Evolutionary conservation across 2,329 filamentous ascomycete species (phyloP), one percentile per base, ranked within the genome.

Genomic region (Colletotrichum shisoi): DNA sequence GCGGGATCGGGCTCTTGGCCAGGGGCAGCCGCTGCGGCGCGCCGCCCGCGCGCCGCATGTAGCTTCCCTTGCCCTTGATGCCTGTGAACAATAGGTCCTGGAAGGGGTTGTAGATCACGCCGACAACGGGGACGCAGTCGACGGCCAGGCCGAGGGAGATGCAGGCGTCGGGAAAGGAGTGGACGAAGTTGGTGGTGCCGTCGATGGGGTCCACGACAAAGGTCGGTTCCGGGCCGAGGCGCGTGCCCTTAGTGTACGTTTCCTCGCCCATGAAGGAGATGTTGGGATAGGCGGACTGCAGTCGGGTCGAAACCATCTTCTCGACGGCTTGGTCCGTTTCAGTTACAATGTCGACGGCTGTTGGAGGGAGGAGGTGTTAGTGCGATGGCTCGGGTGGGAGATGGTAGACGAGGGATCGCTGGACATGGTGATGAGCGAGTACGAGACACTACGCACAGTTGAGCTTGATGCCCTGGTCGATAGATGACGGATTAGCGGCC

Each of bases 121-220:
- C 91, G 51, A 94, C 83, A 60, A 82, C 81, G 24, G 91, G 90
- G 12, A 75, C 73, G 70, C 85, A 84, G 73, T 85, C 78, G 69
- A 93, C 78, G 49, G 89, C 84, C 64, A 94, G 83, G 52, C 91
- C 91, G 40, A 94, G 87, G 12, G 90, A 92, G 79, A 94, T 89
- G 79, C 88, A 91, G 69, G 91, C 90, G 72, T 87, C 84, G 4
- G 90, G 90, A 78, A 92, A 90, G 21, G 85, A 85, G 78, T 94
- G 91, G 53, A 94, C 85, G 74, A 94, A 93, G 82, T 94, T 94
- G 57, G 89, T 92, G 7, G 87, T 93, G 74, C 90, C 91, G 79
- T 94, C 91, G 72, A 94, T 93, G 51, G 91, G 91, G 76, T 94
- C 91, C 71, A 91, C 89, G 74, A 94, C 85, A 79, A 94, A 94